Evolutionary conservation across 2,329 filamentous ascomycete genomes (phyloP).

Genomic region (Graphiopsis chlorocephala): DNA sequence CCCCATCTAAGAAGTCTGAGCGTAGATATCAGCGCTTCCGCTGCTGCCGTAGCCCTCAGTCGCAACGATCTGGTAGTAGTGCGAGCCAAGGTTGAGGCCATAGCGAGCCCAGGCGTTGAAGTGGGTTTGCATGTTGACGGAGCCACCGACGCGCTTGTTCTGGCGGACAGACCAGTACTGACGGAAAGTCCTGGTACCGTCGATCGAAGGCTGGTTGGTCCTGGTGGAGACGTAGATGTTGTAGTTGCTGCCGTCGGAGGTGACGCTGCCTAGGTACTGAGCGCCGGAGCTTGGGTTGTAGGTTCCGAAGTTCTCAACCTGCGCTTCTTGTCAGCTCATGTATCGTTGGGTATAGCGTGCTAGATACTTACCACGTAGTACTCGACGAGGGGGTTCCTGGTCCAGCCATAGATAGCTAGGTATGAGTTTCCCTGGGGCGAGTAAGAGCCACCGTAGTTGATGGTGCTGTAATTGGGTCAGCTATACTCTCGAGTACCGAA

Average conservation of each 20-base stretch:
- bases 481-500: not conserved
- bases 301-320: constrained; percentile 34
- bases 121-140: constrained; percentile 49
- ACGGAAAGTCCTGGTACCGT: constrained; percentile 53
- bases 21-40: constrained; percentile 49
- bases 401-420: constrained; percentile 60
- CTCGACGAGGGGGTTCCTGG: constrained; percentile 52
- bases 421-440: constrained; percentile 51
- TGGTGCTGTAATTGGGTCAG: constrained; percentile 37
- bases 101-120: constrained; percentile 52
- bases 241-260: constrained; percentile 53
- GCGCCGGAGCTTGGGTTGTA: constrained; percentile 45
- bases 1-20: constrained; percentile 25
- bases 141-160: constrained; percentile 49
- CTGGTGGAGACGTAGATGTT: constrained; percentile 51
- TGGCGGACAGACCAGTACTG: constrained; percentile 54
- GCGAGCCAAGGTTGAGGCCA: constrained; percentile 50
- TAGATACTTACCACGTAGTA: constrained; percentile 49
- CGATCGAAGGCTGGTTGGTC: constrained; percentile 45
- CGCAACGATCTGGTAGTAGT: constrained; percentile 54
- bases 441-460: constrained; percentile 51
- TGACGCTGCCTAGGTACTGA: constrained; percentile 51
- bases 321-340: constrained; percentile 22
- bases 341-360: not conserved
- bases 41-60: constrained; percentile 54